These are phyloP conservation scores for Leccinum obscurum DNA, from an alignment of 768 basidiomycete species.

Conservation along the genomic window DNA sequence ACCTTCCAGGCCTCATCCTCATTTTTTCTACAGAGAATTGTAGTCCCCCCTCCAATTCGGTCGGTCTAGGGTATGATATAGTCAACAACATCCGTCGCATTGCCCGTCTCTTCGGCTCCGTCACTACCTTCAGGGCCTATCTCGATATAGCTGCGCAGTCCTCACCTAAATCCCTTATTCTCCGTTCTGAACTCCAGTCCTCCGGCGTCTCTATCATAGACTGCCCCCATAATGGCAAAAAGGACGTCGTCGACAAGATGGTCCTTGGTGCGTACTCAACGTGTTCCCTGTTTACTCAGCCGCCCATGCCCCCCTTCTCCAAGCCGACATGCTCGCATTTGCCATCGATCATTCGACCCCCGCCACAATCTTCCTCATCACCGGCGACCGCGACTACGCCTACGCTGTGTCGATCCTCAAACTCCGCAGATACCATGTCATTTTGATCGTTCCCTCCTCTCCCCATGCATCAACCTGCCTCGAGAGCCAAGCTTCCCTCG, in stretches of 20 bases:
- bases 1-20: neutral
- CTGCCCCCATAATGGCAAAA: constrained; percentile 35
- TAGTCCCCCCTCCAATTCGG: constrained; percentile 30
- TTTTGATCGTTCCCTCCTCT: constrained; percentile 46
- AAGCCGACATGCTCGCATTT: constrained; percentile 68
- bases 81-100: constrained; percentile 44
- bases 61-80: constrained; percentile 41
- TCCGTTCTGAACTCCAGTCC: constrained; percentile 44
- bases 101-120: constrained; percentile 47
- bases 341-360: constrained; percentile 60
- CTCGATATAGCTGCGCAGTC: constrained; percentile 44
- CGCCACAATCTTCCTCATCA: constrained; percentile 59
- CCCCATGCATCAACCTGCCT: constrained; percentile 44
- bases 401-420: constrained; percentile 62
- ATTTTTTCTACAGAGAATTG: constrained; percentile 30
- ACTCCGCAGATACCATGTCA: constrained; percentile 51
- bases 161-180: constrained; percentile 29
- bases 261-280: constrained; percentile 38
- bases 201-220: constrained; percentile 45
- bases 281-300: constrained; percentile 1
- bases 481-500: constrained; percentile 53
- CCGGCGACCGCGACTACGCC: constrained; percentile 66
- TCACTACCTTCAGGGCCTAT: constrained; percentile 55
- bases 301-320: neutral
- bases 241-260: constrained; percentile 47